Evolutionary conservation across 176 grass and related monocot genomes (phyloP).

Genomic region (Themeda triandra): DNA sequence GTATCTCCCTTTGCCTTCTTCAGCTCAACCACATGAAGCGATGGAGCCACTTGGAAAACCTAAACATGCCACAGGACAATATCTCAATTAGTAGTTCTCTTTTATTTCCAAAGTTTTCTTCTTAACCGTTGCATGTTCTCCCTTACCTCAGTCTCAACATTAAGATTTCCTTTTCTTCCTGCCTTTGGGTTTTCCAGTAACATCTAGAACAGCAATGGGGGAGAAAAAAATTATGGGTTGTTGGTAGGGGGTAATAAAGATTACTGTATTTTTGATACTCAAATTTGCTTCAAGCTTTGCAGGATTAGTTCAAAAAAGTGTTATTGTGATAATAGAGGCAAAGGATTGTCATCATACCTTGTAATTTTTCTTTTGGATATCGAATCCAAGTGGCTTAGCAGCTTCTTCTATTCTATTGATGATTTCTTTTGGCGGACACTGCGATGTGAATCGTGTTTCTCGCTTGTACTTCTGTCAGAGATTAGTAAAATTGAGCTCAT

Average conservation of each 20-base stretch:
- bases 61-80: constrained; percentile 26
- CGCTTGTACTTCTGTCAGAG: constrained; percentile 72
- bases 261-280: background rate
- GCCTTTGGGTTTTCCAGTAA: constrained; percentile 69
- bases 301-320: background rate
- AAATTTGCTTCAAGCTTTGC: background rate
- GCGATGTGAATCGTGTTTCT: constrained; percentile 84
- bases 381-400: constrained; percentile 87
- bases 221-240: background rate
- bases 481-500: background rate
- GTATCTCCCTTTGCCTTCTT: constrained; percentile 89
- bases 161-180: constrained; percentile 88
- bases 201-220: constrained; percentile 49
- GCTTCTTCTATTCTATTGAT: constrained; percentile 81
- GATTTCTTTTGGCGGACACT: constrained; percentile 65
- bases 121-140: constrained; percentile 13
- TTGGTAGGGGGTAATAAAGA: background rate
- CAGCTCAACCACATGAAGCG: constrained; percentile 82
- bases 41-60: constrained; percentile 91
- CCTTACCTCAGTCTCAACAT: constrained; percentile 84
- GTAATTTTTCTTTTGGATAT: constrained; percentile 88
- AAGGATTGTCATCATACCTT: constrained; percentile 49
- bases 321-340: background rate
- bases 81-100: background rate
- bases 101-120: background rate